Evolutionary conservation across 257 asterid species (phyloP).

Genomic region (Anisodus tanguticus): DNA sequence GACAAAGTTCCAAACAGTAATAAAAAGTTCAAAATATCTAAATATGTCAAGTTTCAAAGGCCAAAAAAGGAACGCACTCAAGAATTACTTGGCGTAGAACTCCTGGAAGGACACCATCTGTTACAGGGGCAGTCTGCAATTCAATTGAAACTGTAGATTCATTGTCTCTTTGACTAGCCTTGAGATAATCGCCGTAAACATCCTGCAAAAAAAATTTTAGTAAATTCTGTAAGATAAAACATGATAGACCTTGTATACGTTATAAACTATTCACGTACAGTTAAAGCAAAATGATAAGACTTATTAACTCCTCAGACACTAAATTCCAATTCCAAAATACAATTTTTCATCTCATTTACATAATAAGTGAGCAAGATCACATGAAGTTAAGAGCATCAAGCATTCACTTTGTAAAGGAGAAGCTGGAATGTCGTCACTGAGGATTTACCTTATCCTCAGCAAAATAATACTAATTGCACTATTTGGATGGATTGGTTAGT

Average conservation of each 20-base stretch:
- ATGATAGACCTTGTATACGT: slow-evolving; percentile 5
- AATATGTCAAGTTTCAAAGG: slow-evolving; percentile 14
- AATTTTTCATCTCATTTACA: not conserved
- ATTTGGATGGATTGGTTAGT: not conserved
- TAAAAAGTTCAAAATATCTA: not conserved
- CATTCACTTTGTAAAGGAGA: slow-evolving; percentile 15
- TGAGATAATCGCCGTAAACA: slow-evolving; percentile 37
- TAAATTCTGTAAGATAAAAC: slow-evolving; percentile 2
- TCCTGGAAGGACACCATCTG: slow-evolving; percentile 91
- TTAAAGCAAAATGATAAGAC: not conserved
- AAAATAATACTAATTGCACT: not conserved
- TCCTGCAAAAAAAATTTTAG: slow-evolving; percentile 49
- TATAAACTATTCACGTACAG: not conserved
- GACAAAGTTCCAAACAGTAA: slow-evolving; percentile 11
- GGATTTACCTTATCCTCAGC: slow-evolving; percentile 16
- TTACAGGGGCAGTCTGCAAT: slow-evolving; percentile 80
- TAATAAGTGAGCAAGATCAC: slow-evolving; percentile 9
- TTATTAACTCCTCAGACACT: not conserved
- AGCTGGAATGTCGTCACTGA: not conserved
- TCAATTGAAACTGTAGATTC: slow-evolving; percentile 47
- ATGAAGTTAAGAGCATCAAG: not conserved
- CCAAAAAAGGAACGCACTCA: slow-evolving; percentile 54
- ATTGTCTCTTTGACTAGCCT: slow-evolving; percentile 37
- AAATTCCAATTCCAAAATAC: not conserved
- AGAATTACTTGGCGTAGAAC: slow-evolving; percentile 79